Evolutionary conservation across 2,329 filamentous ascomycete species (phyloP), one percentile per base, ranked within the genome.

Genomic region (Amauroascus niger): DNA sequence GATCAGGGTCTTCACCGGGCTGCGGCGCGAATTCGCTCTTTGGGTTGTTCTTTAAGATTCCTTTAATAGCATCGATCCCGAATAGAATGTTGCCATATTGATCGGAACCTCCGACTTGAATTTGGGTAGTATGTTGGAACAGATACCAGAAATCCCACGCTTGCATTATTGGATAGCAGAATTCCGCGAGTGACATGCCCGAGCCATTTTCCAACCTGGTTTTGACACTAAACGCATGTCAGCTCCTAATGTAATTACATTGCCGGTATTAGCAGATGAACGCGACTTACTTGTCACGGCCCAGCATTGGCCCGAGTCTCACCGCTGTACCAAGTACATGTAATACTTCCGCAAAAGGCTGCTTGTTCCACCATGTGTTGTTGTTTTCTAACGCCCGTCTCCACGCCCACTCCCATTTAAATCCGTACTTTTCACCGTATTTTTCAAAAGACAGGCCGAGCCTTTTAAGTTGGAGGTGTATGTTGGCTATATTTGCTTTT

Each of bases 121-220:
- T 79, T 65, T 90, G 84, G 8, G 89, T 77, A 46, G 79, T 76
- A 49, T 77, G 79, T 22, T 80, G 77, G 70, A 87, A 94, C 72
- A 97, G 79, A 61, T 87, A 78, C 87, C 88, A 97, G 81, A 90
- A 98, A 68, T 98, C 93, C 86, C 90, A 97, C 20, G 86, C 89
- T 67, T 98, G 93, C 63, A 97, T 81, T 14, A 98, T 72, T 1
- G 94, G 93, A 65, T 98, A 98, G 40, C 83, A 80, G 69, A 98
- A 95, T 67, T 98, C 93, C 33, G 88, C 84, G 63, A 94, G 86
- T 0, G 90, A 94, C 85, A 98, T 91, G 62, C 93, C 94, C 59
- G 93, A 87, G 35, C 88, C 88, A 51, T 83, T 83, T n/a, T 79
- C 79, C 76, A 97, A 78, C 64, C 89, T 88, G 54, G 82, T 83